Percentiles rank a stretch among this genome's conserved stretches.
phyloP scores from a whole-genome alignment of 805 yeast species.

The Wickerhamiella australiensis region DNA sequence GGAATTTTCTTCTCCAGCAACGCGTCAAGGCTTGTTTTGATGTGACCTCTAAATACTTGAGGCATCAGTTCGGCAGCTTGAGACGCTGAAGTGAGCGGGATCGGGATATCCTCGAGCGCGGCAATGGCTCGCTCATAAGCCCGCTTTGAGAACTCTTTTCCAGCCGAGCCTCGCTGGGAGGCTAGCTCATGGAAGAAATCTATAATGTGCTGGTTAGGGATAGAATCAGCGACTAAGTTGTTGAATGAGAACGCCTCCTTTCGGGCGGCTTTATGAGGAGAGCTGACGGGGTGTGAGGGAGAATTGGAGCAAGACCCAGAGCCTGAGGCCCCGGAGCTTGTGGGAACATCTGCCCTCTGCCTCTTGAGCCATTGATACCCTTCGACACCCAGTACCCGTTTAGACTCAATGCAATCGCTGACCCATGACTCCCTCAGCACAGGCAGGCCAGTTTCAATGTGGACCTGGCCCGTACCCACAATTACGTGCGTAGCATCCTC shows the following conservation, averaged over 20 bases:
- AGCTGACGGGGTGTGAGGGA: too few relatives aligned
- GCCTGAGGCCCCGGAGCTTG: too few relatives aligned
- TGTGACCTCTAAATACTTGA: constrained; percentile 31
- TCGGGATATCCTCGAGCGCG: constrained; percentile 24
- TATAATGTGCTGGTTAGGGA: constrained; percentile 26
- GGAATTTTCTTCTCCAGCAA: constrained; percentile 26
- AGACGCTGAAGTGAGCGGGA: constrained; percentile 27
- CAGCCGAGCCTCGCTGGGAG: constrained; percentile 26
- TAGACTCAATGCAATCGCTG: constrained; percentile 25
- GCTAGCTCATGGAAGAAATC: constrained; percentile 28
- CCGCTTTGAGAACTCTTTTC: constrained; percentile 32
- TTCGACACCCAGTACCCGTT: constrained; percentile 11
- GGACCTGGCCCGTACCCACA: constrained; percentile 14
- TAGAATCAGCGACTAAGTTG: not conserved
- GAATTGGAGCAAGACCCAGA: too few relatives aligned
- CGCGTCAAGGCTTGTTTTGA: constrained; percentile 39
- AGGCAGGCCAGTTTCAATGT: not conserved
- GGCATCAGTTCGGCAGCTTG: constrained; percentile 32
- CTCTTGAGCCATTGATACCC: not conserved
- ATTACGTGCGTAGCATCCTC: constrained; percentile 19
- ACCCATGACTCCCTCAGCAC: constrained; percentile 24
- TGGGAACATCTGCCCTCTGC: not conserved
- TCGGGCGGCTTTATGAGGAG: constrained; percentile 1
- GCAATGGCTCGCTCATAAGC: constrained; percentile 38
- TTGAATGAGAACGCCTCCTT: constrained; percentile 6